These are phyloP conservation scores for Syncephalastrum contaminatum DNA, from an alignment of 371 early-diverging fungal species.

Conservation along the genomic window DNA sequence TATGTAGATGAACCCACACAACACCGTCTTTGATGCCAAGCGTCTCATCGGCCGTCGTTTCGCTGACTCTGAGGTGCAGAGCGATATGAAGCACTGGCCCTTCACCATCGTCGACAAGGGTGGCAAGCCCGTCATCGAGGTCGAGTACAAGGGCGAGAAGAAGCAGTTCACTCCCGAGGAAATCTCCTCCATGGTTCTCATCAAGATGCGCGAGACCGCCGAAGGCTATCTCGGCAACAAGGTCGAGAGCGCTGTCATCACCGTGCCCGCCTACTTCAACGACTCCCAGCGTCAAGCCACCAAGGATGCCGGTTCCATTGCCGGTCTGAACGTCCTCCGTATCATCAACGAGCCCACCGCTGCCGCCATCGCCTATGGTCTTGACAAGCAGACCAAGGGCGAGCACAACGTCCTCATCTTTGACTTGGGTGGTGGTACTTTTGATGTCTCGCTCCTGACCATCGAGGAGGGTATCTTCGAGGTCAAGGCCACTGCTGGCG, in stretches of 20 bases:
- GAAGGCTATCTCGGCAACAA: slow-evolving; percentile 74
- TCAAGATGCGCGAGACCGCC: slow-evolving; percentile 90
- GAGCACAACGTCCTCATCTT: slow-evolving; percentile 87
- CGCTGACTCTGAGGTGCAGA: slow-evolving; percentile 77
- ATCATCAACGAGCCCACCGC: slow-evolving; percentile 96
- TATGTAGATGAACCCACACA: slow-evolving; percentile 73
- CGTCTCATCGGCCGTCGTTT: slow-evolving; percentile 92
- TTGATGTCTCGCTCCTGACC: slow-evolving; percentile 89
- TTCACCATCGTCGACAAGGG: slow-evolving; percentile 84
- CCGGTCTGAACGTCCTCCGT: slow-evolving; percentile 75
- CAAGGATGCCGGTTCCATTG: slow-evolving; percentile 76
- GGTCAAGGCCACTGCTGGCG: slow-evolving; percentile 92
- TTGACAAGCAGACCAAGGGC: slow-evolving; percentile 67
- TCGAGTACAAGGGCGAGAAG: slow-evolving; percentile 51
- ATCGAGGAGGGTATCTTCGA: slow-evolving; percentile 89
- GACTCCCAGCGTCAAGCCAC: slow-evolving; percentile 84
- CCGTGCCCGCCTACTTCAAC: slow-evolving; percentile 81
- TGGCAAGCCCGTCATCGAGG: slow-evolving; percentile 91
- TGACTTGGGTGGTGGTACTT: slow-evolving; percentile 95
- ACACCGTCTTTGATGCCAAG: slow-evolving; percentile 91
- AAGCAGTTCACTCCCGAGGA: slow-evolving; percentile 88
- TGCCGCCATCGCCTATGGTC: slow-evolving; percentile 91
- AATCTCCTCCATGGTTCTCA: slow-evolving; percentile 82
- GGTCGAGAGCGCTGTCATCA: slow-evolving; percentile 82
- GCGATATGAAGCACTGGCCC: slow-evolving; percentile 79